Evolutionary conservation across 2,329 filamentous ascomycete genomes (phyloP), one percentile per base, ranked within the genome.

Genomic region (Verticillium longisporum): DNA sequence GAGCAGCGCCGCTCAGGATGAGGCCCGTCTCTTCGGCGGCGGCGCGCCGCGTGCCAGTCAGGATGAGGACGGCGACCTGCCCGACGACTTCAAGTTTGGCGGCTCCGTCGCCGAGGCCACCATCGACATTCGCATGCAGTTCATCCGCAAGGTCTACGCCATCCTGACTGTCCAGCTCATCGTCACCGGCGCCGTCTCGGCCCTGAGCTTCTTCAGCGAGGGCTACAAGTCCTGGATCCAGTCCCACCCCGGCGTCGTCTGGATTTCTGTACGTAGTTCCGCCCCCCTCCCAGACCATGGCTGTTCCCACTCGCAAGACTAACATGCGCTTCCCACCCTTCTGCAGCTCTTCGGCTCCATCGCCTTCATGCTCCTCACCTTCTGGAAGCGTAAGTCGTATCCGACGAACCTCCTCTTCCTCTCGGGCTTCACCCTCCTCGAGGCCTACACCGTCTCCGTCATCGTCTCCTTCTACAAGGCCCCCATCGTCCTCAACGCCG

Each of bases 1-100:
- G 55, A 83, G 85, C 63, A 82, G 86, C 41, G 79, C 84, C 32
- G 76, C 82, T 63, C 80, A 81, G 68, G 81, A 83, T 64, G 75
- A 78, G 63, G 77, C 77, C 13, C 78, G 83, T 26, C 81, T 90
- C 50, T 84, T 90, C 61, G 83, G 83, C 64, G 86, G 84, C 57
- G 88, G 86, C 56, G 85, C 83, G 55, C 87, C 91, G 58, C 87
- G 93, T 69, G 84, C 82, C 72, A 93, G 93, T 75, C 87, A 93
- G 72, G 94, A 97, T 77, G 62, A 62, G 18, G 62, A 63, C 26
- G 45, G n/a, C 45, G 96, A 97, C 71, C 74, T 98, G 55, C 94
- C 94, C 1, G 94, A 98, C 79, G 94, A 98, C 77, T 98, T 98
- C 86, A 98, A 97, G 90, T 98, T 96, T 72, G 95, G 94, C 68